phyloP scores from a whole-genome alignment of 768 basidiomycete species.

The Gautieria morchelliformis region DNA sequence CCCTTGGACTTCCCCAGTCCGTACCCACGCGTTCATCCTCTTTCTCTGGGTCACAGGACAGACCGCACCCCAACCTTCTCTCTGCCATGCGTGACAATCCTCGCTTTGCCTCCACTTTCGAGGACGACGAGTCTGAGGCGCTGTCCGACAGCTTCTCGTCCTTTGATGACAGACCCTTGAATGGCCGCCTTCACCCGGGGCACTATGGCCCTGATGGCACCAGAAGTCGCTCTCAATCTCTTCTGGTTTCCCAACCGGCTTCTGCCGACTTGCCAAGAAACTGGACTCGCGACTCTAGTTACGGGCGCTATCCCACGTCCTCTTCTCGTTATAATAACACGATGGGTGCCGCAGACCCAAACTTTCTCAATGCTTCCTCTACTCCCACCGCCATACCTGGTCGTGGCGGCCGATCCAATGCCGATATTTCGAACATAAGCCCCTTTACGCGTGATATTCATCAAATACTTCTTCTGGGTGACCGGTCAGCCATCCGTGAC shows the following conservation, averaged over 20 bases:
- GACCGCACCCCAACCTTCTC: conserved; percentile 28
- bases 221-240: conserved; percentile 68
- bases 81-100: conserved; percentile 55
- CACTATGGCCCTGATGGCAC: conserved; percentile 50
- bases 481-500: conserved; percentile 61
- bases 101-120: conserved; percentile 63
- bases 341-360: background rate
- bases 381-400: conserved; percentile 24
- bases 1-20: conserved; percentile 33
- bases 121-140: conserved; percentile 69
- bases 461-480: conserved; percentile 59
- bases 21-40: conserved; percentile 61
- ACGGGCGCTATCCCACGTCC: conserved; percentile 41
- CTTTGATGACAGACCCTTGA: conserved; percentile 6
- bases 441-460: conserved; percentile 81
- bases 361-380: conserved; percentile 4
- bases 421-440: conserved; percentile 68
- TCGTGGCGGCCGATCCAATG: conserved; percentile 21
- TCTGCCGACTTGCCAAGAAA: conserved; percentile 37
- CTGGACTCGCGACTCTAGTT: conserved; percentile 13
- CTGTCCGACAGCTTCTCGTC: conserved; percentile 35
- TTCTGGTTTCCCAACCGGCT: conserved; percentile 40
- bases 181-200: conserved; percentile 8
- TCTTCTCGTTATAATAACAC: conserved; percentile 2
- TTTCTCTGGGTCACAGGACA: conserved; percentile 32